phyloP scores from a whole-genome alignment of 2,329 filamentous ascomycete genomes.

The Monosporascus sp. region DNA sequence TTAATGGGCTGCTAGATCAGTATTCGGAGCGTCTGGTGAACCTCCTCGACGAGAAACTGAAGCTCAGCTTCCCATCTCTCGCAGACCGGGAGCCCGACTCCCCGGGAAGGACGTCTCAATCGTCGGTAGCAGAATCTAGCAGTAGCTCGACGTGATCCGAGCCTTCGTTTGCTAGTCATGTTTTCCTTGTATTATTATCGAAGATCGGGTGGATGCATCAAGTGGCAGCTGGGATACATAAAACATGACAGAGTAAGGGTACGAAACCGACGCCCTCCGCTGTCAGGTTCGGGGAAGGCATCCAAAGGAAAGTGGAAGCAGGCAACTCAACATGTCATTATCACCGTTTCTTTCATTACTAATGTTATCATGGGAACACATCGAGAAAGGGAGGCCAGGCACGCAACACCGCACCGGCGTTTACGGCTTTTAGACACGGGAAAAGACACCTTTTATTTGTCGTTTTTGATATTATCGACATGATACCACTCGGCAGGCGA shows the following conservation, averaged over 20 bases:
- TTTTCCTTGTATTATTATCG: not conserved
- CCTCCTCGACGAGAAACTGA: slow-evolving; percentile 68
- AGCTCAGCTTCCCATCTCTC: slow-evolving; percentile 35
- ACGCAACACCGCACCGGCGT: too few relatives aligned
- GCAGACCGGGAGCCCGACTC: slow-evolving; percentile 16
- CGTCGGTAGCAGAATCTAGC: slow-evolving; percentile 18
- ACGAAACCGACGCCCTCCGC: not conserved
- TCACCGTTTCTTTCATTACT: too few relatives aligned
- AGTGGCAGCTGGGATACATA: not conserved
- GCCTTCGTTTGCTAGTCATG: not conserved
- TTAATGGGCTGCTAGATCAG: slow-evolving; percentile 65
- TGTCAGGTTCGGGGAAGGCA: not conserved
- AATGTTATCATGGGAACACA: too few relatives aligned
- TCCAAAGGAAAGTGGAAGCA: not conserved
- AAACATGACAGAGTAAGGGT: not conserved
- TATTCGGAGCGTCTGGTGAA: slow-evolving; percentile 69
- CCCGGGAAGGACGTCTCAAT: slow-evolving; percentile 12
- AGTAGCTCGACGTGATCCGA: slow-evolving; percentile 2
- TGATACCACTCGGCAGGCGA: not conserved
- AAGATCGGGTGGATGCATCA: not conserved
- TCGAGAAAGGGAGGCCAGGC: too few relatives aligned
- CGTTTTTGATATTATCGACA: not conserved
- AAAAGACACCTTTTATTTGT: too few relatives aligned
- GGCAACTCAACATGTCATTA: too few relatives aligned
- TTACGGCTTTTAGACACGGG: too few relatives aligned